A percentile compares a stretch with the other conserved stretches of the same genome.
These are phyloP conservation scores for Athelia psychrophila DNA, from an alignment of 1,284 basidiomycete species.

Conservation along the genomic window DNA sequence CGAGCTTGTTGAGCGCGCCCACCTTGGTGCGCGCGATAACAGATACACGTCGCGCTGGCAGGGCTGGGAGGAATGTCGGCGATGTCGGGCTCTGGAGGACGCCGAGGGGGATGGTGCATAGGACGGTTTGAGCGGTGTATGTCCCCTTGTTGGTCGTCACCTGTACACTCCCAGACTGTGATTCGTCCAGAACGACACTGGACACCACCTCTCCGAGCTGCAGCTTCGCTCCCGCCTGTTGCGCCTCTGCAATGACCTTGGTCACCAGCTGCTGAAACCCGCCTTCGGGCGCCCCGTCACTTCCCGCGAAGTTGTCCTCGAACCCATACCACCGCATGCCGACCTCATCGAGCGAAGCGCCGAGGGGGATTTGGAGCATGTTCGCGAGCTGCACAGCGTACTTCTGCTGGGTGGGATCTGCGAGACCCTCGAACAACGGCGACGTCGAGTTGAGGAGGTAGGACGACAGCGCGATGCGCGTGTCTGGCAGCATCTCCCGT, in stretches of 20 bases:
- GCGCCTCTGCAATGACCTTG: constrained; percentile 1
- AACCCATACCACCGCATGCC: constrained; percentile 4
- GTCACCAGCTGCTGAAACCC: constrained; percentile 7
- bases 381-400: not conserved
- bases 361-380: not conserved
- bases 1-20: constrained; percentile 13
- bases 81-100: constrained; percentile 9
- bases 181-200: not conserved
- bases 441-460: too few species aligned
- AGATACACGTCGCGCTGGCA: constrained; percentile 8
- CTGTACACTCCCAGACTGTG: not conserved
- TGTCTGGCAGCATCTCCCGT: too few species aligned
- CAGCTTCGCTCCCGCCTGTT: not conserved
- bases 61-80: constrained; percentile 9
- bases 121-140: constrained; percentile 3
- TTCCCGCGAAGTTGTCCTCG: constrained; percentile 6
- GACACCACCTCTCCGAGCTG: not conserved
- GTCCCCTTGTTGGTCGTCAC: not conserved
- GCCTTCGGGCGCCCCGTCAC: constrained; percentile 7
- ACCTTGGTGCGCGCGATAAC: constrained; percentile 11
- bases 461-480: too few species aligned
- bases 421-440: too few species aligned
- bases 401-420: not conserved
- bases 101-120: constrained; percentile 17
- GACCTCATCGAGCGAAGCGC: not conserved